Percentiles rank a stretch among this genome's conserved stretches.
phyloP scores from a whole-genome alignment of 306 rosid species.

The Castanospermum australe region DNA sequence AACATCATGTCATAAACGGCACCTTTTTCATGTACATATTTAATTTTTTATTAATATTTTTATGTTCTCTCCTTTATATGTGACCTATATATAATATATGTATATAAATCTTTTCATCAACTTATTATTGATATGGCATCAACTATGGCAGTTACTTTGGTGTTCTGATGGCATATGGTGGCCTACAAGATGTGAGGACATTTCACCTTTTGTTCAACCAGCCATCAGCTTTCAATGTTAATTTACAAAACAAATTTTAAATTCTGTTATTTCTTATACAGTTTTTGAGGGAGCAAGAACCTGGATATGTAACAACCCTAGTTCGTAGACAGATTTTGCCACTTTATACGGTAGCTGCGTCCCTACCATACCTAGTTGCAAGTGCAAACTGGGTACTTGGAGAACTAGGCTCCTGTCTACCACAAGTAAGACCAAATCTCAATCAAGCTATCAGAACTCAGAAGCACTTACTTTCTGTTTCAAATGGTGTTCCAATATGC shows the following conservation, averaged over 20 bases:
- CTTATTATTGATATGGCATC: conserved; percentile 24
- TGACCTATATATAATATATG: neutral
- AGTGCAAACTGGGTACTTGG: conserved; percentile 97
- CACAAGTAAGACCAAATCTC: conserved; percentile 58
- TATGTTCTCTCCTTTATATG: neutral
- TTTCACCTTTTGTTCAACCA: conserved; percentile 33
- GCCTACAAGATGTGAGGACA: conserved; percentile 77
- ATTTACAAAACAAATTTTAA: neutral
- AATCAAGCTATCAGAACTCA: conserved; percentile 30
- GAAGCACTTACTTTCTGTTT: neutral
- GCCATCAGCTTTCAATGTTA: conserved; percentile 4
- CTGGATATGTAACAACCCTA: conserved; percentile 51
- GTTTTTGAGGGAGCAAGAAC: conserved; percentile 85
- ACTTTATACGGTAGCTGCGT: conserved; percentile 45
- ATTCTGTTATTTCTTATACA: conserved; percentile 33
- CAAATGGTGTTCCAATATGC: conserved; percentile 2
- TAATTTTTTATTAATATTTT: neutral
- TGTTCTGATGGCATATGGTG: conserved; percentile 80
- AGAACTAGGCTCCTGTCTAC: conserved; percentile 82
- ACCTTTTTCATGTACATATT: neutral
- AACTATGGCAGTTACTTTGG: conserved; percentile 75
- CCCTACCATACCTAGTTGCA: conserved; percentile 69
- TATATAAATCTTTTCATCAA: neutral
- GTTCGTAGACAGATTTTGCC: conserved; percentile 68
- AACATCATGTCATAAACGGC: neutral